A percentile compares a stretch with the other conserved stretches of the same genome.
These are phyloP conservation scores for Colletotrichum paranaense DNA, from an alignment of 2,329 filamentous ascomycete species.

Conservation along the genomic window DNA sequence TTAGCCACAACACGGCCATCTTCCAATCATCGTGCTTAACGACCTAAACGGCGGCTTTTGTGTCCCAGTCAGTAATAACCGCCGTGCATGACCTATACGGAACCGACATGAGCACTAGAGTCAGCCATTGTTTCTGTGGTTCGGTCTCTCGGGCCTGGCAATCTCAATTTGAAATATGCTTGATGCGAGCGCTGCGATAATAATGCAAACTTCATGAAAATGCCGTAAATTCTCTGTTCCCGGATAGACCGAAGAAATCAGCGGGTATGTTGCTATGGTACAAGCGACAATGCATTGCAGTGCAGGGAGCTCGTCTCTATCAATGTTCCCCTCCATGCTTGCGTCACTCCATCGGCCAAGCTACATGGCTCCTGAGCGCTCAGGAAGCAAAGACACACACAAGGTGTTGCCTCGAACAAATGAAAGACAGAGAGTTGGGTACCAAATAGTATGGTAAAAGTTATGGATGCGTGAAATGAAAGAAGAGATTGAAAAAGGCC, in stretches of 20 bases:
- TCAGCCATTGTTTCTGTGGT: background rate
- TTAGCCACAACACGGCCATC: conserved; percentile 21
- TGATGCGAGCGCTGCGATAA: background rate
- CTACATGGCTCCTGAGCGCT: background rate
- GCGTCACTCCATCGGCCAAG: conserved; percentile 20
- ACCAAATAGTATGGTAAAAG: conserved; percentile 29
- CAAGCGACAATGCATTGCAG: conserved; percentile 8
- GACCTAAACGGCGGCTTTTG: background rate
- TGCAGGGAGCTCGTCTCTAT: conserved; percentile 11
- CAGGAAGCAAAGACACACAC: conserved; percentile 1
- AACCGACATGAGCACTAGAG: conserved; percentile 7
- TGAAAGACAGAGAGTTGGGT: conserved; percentile 15
- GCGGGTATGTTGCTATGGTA: conserved; percentile 32
- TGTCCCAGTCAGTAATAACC: conserved; percentile 4
- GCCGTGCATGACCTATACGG: background rate
- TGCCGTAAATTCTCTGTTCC: conserved; percentile 7
- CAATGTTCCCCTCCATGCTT: conserved; percentile 9
- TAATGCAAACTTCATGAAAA: conserved; percentile 6
- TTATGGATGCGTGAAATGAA: conserved; percentile 19
- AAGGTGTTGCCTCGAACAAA: conserved; percentile 20
- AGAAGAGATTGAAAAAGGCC: background rate
- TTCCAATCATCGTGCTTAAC: conserved; percentile 24
- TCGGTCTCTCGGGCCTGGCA: conserved; percentile 2
- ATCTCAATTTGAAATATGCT: background rate
- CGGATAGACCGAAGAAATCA: conserved; percentile 8